Evolutionary conservation across 2,329 filamentous ascomycete genomes (phyloP).

Genomic region (Shiraia sp.): DNA sequence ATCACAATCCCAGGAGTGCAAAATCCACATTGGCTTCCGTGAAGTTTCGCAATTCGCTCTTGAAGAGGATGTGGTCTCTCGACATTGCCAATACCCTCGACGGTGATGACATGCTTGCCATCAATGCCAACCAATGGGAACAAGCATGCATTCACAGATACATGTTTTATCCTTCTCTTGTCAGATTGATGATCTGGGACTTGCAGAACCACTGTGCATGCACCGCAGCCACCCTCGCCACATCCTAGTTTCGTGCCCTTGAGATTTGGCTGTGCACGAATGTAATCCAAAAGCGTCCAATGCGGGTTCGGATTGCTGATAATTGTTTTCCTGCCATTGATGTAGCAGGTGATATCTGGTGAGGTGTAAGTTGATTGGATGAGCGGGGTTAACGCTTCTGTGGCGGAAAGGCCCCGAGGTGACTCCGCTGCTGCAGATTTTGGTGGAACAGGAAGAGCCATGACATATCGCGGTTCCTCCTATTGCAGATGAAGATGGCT

Average conservation of each 20-base stretch:
- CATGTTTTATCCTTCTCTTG: conserved; percentile 89
- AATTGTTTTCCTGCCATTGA: conserved; percentile 85
- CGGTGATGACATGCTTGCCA: conserved; percentile 95
- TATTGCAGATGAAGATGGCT: too few relatives aligned
- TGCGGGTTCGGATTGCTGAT: conserved; percentile 88
- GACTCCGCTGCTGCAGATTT: conserved; percentile 33
- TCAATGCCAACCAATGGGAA: conserved; percentile 89
- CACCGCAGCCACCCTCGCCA: conserved; percentile 92
- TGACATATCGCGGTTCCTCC: conserved; percentile 12
- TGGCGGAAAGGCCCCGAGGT: conserved; percentile 28
- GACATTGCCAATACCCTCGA: conserved; percentile 89
- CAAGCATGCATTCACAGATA: conserved; percentile 91
- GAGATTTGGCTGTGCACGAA: conserved; percentile 78
- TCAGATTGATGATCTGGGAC: conserved; percentile 63
- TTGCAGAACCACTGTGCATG: conserved; percentile 76
- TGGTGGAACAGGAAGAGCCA: conserved; percentile 37
- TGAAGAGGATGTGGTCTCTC: conserved; percentile 85
- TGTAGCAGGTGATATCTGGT: conserved; percentile 72
- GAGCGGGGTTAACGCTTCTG: conserved; percentile 60
- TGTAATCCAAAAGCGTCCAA: conserved; percentile 86
- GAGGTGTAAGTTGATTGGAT: conserved; percentile 82
- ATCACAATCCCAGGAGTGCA: conserved; percentile 97
- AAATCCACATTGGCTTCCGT: conserved; percentile 92
- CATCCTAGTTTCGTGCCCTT: conserved; percentile 96
- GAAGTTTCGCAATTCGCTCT: conserved; percentile 84